Conservation (phyloP, 345 rosid genomes). For the Xanthoceras sorbifolium region DNA sequence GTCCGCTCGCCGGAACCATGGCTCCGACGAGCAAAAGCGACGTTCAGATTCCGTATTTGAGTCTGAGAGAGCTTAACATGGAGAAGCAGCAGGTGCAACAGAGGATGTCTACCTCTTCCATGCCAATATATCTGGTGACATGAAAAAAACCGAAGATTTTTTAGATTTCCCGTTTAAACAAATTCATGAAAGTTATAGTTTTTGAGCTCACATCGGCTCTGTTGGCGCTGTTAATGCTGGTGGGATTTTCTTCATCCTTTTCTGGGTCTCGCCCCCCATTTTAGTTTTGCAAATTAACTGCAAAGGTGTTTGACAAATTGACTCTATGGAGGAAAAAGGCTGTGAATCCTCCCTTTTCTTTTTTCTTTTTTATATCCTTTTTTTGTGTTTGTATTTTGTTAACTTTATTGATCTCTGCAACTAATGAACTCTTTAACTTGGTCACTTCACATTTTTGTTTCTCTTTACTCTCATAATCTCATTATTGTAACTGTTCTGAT, state of each 20-base stretch:
- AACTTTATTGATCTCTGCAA: neutral
- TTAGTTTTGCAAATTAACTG: neutral
- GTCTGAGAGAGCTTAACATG: constrained; percentile 76
- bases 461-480: neutral
- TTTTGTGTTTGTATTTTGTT: neutral
- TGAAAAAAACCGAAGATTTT: constrained; percentile 3
- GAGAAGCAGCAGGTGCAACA: constrained; percentile 49
- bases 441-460: neutral
- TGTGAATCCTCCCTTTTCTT: neutral
- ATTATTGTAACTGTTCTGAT: no score
- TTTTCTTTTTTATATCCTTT: neutral
- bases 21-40: constrained; percentile 51
- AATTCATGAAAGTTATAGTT: neutral
- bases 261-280: neutral
- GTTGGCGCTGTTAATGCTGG: neutral
- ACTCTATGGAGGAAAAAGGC: constrained; percentile 1
- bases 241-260: neutral
- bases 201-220: neutral
- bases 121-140: constrained; percentile 71
- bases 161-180: no score
- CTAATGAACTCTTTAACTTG: constrained; percentile 9
- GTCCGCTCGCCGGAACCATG: constrained; percentile 67
- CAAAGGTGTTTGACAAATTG: constrained; percentile 1
- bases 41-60: constrained; percentile 60
- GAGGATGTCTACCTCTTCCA: constrained; percentile 56